Base-by-base conservation (phyloP, 2,329 filamentous ascomycete genomes). In the Fusarium illudens region DNA sequence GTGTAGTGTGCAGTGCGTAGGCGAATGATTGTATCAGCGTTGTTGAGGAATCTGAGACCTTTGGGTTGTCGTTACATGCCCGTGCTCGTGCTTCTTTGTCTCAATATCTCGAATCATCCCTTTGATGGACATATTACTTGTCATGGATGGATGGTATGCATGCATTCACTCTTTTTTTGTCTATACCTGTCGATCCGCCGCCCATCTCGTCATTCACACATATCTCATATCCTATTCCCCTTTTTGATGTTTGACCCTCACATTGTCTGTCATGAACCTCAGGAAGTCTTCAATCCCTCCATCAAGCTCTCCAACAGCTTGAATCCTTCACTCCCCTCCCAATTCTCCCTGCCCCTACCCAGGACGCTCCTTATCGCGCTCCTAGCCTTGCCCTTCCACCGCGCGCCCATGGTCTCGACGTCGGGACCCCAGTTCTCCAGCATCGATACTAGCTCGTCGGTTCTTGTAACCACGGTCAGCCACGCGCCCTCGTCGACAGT, bases 331-430 rank as follows among this genome's bases (percentile, higher is more conserved):
- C 84, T 92, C 11, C 87, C 93, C 79, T 97, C 94, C 93, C 94
- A 97, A 12, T 79, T 86, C 73, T 93, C 91, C 81, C 88, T 94
- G 0, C 87, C 94, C 75, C 92, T 91, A 0, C 93, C 91, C 84
- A 96, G 86, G 7, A 98, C 90, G 53, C 92, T 93, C 56, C 94
- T 84, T 3, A 97, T 84, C 11, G 94, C 94, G 77, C 89, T 96
- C 72, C 93, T 85, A 1, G 93, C 92, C 85, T 97, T 98, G 67
- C 92, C 92, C 78, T 88, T 92, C 96, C 96, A 99, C 73, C 90
- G 90, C 61, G 86, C 86, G 3, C 92, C 93, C 3, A 97, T 89
- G 29, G 88, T 75, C 65, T 89, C 88, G 19, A 89, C 84, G 68
- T 87, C 84, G 0, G 84, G 81, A 0, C 92, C 92, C 71, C 94